A percentile compares a stretch with the other conserved stretches of the same genome.
phyloP scores from a whole-genome alignment of 768 basidiomycete genomes.

The Tricholoma saponaceum region DNA sequence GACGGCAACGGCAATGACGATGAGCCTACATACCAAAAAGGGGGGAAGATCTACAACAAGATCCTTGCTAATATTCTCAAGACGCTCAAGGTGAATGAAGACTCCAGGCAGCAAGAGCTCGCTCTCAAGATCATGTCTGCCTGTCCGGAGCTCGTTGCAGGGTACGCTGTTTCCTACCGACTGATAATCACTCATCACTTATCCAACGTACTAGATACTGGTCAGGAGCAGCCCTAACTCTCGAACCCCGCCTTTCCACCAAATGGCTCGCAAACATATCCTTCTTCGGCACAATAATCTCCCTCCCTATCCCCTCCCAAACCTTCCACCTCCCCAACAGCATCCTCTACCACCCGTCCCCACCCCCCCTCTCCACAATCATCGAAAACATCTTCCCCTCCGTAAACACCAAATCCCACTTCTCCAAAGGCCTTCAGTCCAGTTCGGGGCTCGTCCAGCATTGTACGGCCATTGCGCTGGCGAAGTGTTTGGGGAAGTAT shows the following conservation, averaged over 20 bases:
- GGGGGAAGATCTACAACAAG: slow-evolving; percentile 70
- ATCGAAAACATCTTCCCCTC: slow-evolving; percentile 78
- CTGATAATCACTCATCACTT: too few relatives aligned
- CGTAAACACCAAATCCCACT: slow-evolving; percentile 61
- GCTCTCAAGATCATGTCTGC: slow-evolving; percentile 74
- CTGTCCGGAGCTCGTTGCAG: slow-evolving; percentile 82
- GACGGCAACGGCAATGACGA: slow-evolving; percentile 36
- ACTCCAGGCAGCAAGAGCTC: slow-evolving; percentile 79
- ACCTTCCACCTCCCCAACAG: slow-evolving; percentile 54
- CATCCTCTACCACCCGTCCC: slow-evolving; percentile 58
- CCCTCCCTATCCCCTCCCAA: slow-evolving; percentile 62
- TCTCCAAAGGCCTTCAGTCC: slow-evolving; percentile 81
- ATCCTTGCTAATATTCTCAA: slow-evolving; percentile 75
- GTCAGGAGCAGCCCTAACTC: slow-evolving; percentile 59
- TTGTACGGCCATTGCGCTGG: slow-evolving; percentile 73
- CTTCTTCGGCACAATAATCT: slow-evolving; percentile 75
- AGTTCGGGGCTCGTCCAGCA: slow-evolving; percentile 77
- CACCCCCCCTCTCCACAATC: slow-evolving; percentile 68
- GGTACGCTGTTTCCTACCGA: too few relatives aligned
- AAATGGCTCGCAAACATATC: slow-evolving; percentile 91
- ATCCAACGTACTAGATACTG: too few relatives aligned
- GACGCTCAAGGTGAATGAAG: slow-evolving; percentile 83
- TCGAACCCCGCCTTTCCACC: slow-evolving; percentile 84
- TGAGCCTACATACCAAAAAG: slow-evolving; percentile 24
- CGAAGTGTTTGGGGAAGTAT: slow-evolving; percentile 74